These are phyloP conservation scores for Ceratocystis lukuohia DNA, from an alignment of 2,329 filamentous ascomycete genomes.

Conservation along the genomic window DNA sequence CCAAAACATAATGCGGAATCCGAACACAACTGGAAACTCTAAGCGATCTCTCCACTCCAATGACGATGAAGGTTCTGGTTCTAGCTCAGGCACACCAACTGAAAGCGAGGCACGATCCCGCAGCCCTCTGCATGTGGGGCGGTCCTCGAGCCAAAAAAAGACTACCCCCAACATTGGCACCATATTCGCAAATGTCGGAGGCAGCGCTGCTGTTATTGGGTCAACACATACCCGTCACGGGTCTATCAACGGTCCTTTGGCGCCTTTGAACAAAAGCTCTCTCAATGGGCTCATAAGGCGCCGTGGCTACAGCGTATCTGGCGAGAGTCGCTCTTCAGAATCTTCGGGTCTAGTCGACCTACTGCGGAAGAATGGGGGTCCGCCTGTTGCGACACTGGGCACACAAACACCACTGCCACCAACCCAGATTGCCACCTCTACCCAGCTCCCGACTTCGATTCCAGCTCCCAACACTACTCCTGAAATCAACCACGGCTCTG, in stretches of 20 bases:
- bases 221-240: constrained; percentile 37
- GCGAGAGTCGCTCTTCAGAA: constrained; percentile 32
- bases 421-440: background rate
- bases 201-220: constrained; percentile 42
- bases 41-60: constrained; percentile 8
- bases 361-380: constrained; percentile 41
- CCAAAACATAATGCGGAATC: constrained; percentile 33
- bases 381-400: constrained; percentile 37
- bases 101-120: constrained; percentile 21
- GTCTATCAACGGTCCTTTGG: constrained; percentile 41
- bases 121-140: constrained; percentile 37
- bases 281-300: constrained; percentile 28
- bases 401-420: background rate
- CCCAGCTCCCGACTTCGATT: background rate
- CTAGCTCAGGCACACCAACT: constrained; percentile 11
- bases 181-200: constrained; percentile 42
- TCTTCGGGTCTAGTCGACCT: constrained; percentile 35
- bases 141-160: constrained; percentile 39
- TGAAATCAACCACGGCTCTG: constrained; percentile 18
- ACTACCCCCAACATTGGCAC: constrained; percentile 45
- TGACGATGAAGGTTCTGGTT: constrained; percentile 4
- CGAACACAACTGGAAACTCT: constrained; percentile 29
- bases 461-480: background rate
- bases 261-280: constrained; percentile 41
- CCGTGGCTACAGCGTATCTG: constrained; percentile 44